phyloP scores from a whole-genome alignment of 73 alveolate species.

The Tetrahymena elliotti region DNA sequence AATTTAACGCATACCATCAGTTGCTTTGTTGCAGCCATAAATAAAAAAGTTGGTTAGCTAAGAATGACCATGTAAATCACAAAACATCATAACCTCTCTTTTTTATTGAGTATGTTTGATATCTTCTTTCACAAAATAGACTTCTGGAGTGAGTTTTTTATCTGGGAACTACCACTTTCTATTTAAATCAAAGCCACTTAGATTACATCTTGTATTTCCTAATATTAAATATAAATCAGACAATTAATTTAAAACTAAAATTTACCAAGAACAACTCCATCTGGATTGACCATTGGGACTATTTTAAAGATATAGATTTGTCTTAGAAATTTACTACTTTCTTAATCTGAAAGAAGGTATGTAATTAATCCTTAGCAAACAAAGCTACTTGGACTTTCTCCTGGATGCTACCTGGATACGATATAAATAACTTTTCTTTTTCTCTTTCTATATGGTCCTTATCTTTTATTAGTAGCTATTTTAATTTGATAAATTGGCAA shows the following conservation, averaged over 20 bases:
- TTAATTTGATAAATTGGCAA: background rate
- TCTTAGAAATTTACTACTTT: background rate
- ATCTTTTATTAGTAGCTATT: background rate
- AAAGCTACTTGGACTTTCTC: constrained; percentile 63
- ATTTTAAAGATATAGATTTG: constrained; percentile 36
- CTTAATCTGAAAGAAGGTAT: background rate
- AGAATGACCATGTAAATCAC: constrained; percentile 96
- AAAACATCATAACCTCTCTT: constrained; percentile 8
- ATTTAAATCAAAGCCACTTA: constrained; percentile 87
- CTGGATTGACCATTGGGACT: constrained; percentile 96
- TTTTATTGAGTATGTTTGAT: background rate
- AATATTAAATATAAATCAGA: background rate
- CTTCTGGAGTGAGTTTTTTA: constrained; percentile 38
- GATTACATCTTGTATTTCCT: constrained; percentile 91
- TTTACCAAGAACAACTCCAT: constrained; percentile 78
- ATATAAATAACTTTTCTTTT: constrained; percentile 30
- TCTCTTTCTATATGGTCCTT: background rate
- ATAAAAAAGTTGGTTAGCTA: constrained; percentile 82
- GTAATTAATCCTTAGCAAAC: background rate
- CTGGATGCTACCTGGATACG: constrained; percentile 74
- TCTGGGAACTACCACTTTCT: constrained; percentile 88
- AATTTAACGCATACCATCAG: background rate
- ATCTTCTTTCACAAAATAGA: background rate
- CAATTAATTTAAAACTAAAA: background rate
- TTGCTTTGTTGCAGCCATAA: constrained; percentile 66